Base-by-base conservation (phyloP, 2,329 filamentous ascomycete genomes). In the Zymoseptoria brevis region DNA sequence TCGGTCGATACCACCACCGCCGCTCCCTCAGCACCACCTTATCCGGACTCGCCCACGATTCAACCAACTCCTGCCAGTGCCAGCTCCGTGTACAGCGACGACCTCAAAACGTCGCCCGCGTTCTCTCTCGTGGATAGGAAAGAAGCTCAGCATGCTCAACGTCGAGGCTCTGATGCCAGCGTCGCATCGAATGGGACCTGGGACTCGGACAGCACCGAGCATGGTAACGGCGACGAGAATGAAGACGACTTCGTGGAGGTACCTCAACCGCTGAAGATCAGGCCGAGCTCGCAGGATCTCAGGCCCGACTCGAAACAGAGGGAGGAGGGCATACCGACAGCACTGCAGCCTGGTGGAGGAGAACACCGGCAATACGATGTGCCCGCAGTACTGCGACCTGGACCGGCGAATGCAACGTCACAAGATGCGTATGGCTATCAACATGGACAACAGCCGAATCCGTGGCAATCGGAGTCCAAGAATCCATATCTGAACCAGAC, bases 1-100 rank as follows among this genome's bases (percentile, higher is more conserved):
- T 67, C 64, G 53, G 69, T 77, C 50, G 73, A 75, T 54, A 77
- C 77, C 9, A 68, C 73, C 45, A 72, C 75, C 6, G 71, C 73
- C 58, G 70, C 75, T 5, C 58, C 63, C 13, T 64, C 74, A 62
- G 74, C 75, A 19, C 76, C 75, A 22, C 77, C 77, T 1, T 79
- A 80, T 57, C 77, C 78, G 13, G 73, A 72, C 2, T 74, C 75
- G 0, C 76, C 78, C 1, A 70, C 70, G 70, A 63, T 69, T 60
- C 67, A 68, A 50, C 64, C 54, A 29, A 56, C 65, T 29, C 60
- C 67, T 51, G 67, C 66, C 60, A 64, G 65, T 48, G 61, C 62
- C 13, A 66, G 66, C 50, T 67, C 63, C 29, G 63, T 71, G 41
- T 69, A 75, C 62, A 70, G 72, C n/a, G 69, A 71, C 5, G 69